Evolutionary conservation across 1,139 yeast genomes (phyloP).

Genomic region (Magnusiomyces fungicola): DNA sequence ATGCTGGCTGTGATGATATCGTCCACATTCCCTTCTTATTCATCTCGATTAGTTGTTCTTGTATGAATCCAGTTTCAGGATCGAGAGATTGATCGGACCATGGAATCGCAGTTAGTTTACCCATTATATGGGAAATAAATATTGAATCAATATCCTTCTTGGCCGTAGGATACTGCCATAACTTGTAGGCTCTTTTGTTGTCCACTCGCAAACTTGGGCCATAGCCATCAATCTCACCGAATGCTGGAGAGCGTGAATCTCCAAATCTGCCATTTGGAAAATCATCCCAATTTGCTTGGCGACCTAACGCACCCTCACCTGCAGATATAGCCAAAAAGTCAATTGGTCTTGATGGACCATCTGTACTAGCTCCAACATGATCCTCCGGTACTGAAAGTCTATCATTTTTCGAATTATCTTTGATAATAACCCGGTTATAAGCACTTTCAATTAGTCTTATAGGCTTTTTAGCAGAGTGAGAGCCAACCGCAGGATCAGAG

Average conservation of each 20-base stretch:
- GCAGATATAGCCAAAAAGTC: conserved; percentile 67
- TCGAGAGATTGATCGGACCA: conserved; percentile 85
- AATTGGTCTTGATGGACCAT: conserved; percentile 41
- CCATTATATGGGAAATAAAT: conserved; percentile 67
- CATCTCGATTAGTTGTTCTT: conserved; percentile 76
- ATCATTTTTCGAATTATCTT: too few species aligned
- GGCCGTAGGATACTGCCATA: conserved; percentile 81
- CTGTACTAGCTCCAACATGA: too few species aligned
- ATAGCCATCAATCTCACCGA: conserved; percentile 96
- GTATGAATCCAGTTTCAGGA: conserved; percentile 87
- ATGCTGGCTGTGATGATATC: conserved; percentile 92
- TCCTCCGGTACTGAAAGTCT: too few species aligned
- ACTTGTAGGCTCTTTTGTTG: conserved; percentile 56
- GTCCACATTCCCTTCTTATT: conserved; percentile 77
- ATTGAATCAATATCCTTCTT: conserved; percentile 56
- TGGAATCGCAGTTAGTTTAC: conserved; percentile 71
- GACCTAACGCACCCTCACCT: conserved; percentile 79
- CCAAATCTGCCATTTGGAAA: conserved; percentile 98
- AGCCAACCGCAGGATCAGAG: too few species aligned
- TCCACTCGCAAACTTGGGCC: conserved; percentile 84
- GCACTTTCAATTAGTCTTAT: too few species aligned
- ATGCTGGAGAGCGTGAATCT: conserved; percentile 92
- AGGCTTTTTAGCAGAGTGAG: too few species aligned
- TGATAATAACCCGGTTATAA: too few species aligned
- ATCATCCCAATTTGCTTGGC: conserved; percentile 98